Base-by-base conservation (phyloP, 2,329 filamentous ascomycete species). In the Diaporthe ampelina region DNA sequence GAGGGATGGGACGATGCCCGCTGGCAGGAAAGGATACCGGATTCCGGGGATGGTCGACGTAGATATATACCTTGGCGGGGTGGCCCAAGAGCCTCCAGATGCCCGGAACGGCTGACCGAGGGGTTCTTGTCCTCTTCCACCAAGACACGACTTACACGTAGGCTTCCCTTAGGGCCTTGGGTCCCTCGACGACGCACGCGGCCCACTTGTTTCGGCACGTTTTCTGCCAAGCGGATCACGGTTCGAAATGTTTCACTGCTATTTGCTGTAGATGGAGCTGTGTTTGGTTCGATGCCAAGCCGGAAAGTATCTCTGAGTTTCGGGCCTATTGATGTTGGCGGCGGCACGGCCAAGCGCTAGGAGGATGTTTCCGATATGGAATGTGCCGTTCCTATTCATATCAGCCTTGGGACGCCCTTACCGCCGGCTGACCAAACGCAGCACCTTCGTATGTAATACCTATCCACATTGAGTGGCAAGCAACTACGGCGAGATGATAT, bases 171-270 rank as follows among this genome's bases (percentile, higher is more conserved):
- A 37, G 61, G 35, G 45, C 24, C 61, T 52, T 67, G 61, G 61
- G 21, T 1, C 9, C 24, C 45, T 37, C 29, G 45, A 67, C 45
- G 29, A 52, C 61, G 32, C 61, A 67, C 45, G 29, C 61, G 29
- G 61, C 11, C 61, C 61, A 67, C 61, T 67, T 26, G 61, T 67
- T 52, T 52, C 61, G 29, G 45, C 61, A 67, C 45, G 61, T 67
- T 52, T 21, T 67, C 29, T 52, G 61, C 61, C 61, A 67, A 67
- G 43, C 19, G 21, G 21, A 67, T 35, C 24, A 67, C 13, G 19
- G 29, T 7, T 50, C 11, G 43, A 21, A 35, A 52, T 67, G 29
- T 67, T 67, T 67, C 61, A 37, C 61, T 19, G 61, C 29, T 52
- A 26, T 67, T 43, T 48, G 40, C 26, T 52, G 11, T 37, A 67